A percentile compares a stretch with the other conserved stretches of the same genome.
Conservation (phyloP, 805 yeast genomes). For the Metschnikowia rubicola region DNA sequence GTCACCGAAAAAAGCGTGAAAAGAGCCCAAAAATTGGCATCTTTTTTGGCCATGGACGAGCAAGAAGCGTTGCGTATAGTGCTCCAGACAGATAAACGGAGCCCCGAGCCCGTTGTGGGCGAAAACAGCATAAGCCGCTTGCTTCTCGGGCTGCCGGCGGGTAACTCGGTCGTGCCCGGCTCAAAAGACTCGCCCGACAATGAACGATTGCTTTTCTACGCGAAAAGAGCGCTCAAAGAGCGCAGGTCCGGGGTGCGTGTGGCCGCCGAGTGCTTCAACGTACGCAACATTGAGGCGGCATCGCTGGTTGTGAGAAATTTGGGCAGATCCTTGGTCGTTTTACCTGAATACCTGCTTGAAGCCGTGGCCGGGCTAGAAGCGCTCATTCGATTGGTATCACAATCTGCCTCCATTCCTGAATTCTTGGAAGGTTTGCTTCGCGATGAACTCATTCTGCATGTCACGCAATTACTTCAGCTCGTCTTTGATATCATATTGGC, state of each 20-base stretch:
- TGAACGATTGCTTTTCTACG: constrained; percentile 33
- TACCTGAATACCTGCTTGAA: constrained; percentile 1
- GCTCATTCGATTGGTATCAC: neutral
- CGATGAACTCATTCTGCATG: constrained; percentile 31
- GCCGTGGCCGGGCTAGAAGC: constrained; percentile 5
- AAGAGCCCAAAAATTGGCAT: constrained; percentile 40
- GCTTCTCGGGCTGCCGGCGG: constrained; percentile 6
- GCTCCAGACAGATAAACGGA: constrained; percentile 34
- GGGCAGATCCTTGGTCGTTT: constrained; percentile 23
- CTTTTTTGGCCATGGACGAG: constrained; percentile 36
- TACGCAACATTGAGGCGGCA: constrained; percentile 14
- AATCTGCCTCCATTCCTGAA: neutral
- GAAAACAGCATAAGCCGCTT: neutral
- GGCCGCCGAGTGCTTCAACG: constrained; percentile 28
- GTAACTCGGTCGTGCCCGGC: constrained; percentile 10
- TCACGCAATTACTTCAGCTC: constrained; percentile 34
- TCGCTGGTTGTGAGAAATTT: constrained; percentile 33
- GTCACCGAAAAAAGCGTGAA: constrained; percentile 31
- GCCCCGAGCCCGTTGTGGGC: constrained; percentile 25
- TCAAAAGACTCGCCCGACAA: neutral
- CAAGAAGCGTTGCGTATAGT: constrained; percentile 50
- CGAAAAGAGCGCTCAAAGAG: constrained; percentile 45
- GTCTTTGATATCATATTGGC: constrained; percentile 39
- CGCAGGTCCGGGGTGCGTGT: constrained; percentile 47
- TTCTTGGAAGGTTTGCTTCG: constrained; percentile 12